Evolutionary conservation across 2,329 filamentous ascomycete species (phyloP).

Genomic region (Cladobotryum mycophilum): DNA sequence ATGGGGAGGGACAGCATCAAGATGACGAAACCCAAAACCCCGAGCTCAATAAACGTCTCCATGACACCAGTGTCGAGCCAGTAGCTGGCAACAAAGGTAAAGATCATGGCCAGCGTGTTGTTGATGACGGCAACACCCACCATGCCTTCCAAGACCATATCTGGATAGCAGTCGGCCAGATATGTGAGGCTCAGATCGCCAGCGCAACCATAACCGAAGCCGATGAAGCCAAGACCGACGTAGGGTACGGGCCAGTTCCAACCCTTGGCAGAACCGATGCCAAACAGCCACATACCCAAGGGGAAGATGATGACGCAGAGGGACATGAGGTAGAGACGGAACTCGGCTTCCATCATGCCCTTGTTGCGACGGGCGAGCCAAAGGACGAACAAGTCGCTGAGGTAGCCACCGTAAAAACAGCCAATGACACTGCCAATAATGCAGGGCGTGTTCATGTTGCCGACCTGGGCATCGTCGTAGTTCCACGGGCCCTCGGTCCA

Average conservation of each 20-base stretch:
- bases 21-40: constrained; percentile 43
- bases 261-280: constrained; percentile 43
- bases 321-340: constrained; percentile 45
- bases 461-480: constrained; percentile 46
- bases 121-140: constrained; percentile 53
- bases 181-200: constrained; percentile 51
- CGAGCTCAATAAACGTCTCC: constrained; percentile 46
- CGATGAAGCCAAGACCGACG: constrained; percentile 50
- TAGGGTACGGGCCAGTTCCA: constrained; percentile 50
- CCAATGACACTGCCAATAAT: constrained; percentile 49
- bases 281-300: constrained; percentile 46
- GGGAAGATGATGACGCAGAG: constrained; percentile 45
- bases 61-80: constrained; percentile 43
- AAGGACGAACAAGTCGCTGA: constrained; percentile 49
- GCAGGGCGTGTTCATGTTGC: constrained; percentile 52
- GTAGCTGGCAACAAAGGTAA: constrained; percentile 44
- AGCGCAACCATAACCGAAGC: constrained; percentile 53
- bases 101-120: constrained; percentile 47
- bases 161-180: constrained; percentile 49
- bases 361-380: constrained; percentile 48
- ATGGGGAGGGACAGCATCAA: constrained; percentile 47
- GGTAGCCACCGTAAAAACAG: constrained; percentile 51
- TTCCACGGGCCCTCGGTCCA: constrained; percentile 49
- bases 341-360: constrained; percentile 50
- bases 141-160: constrained; percentile 53